A percentile compares a stretch with the other conserved stretches of the same genome.
These are phyloP conservation scores for Neurospora sp. DNA, from an alignment of 495 filamentous ascomycete genomes.

Conservation along the genomic window DNA sequence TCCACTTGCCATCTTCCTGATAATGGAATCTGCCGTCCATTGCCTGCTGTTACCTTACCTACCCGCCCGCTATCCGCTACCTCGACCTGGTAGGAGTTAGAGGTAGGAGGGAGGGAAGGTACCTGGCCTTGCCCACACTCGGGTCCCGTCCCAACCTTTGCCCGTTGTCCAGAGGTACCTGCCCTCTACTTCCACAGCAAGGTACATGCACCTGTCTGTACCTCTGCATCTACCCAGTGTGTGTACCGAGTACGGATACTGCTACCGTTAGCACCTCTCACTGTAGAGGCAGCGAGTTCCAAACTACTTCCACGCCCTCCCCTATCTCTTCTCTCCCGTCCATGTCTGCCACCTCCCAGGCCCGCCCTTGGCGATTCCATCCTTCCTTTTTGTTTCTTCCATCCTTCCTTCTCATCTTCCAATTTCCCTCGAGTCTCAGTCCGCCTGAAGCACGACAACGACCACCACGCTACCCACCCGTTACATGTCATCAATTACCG, in stretches of 20 bases:
- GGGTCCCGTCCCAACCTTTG: background rate
- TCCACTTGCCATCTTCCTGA: background rate
- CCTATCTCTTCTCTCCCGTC: background rate
- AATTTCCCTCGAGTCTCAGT: background rate
- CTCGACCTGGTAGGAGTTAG: background rate
- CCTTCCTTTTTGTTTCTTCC: background rate
- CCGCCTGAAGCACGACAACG: background rate
- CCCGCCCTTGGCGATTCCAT: background rate
- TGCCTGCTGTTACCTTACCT: background rate
- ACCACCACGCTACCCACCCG: background rate
- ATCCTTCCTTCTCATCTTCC: background rate
- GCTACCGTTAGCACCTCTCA: background rate
- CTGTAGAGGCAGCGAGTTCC: background rate
- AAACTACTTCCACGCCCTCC: background rate
- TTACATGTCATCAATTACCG: background rate
- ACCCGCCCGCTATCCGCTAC: background rate
- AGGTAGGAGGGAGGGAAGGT: background rate
- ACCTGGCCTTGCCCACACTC: background rate
- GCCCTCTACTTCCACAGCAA: background rate
- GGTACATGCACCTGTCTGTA: background rate
- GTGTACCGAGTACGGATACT: background rate
- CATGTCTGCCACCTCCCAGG: background rate
- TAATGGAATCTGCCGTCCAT: background rate
- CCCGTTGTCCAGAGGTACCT: background rate
- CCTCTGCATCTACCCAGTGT: background rate